These are phyloP conservation scores for Fusarium buharicum DNA, from an alignment of 2,329 filamentous ascomycete genomes.

Conservation along the genomic window DNA sequence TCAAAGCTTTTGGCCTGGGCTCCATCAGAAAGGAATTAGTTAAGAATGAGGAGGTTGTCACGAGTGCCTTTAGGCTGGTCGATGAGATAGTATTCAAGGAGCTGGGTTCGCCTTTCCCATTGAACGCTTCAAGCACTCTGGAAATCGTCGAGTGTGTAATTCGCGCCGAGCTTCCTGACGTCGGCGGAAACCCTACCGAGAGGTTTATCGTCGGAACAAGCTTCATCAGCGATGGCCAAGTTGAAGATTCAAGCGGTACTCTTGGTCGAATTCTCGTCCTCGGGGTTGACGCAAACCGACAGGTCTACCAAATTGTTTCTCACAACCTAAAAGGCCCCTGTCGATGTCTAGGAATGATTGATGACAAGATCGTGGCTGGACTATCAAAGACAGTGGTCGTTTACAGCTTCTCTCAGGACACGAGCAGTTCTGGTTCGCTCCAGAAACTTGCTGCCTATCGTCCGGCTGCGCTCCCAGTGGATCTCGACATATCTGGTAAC, in stretches of 20 bases:
- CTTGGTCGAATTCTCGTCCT: conserved; percentile 84
- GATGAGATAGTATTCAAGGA: conserved; percentile 89
- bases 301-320: conserved; percentile 76
- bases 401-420: conserved; percentile 66
- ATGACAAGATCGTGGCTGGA: conserved; percentile 82
- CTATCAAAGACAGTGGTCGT: conserved; percentile 86
- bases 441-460: conserved; percentile 80
- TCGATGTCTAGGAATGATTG: conserved; percentile 78
- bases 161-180: conserved; percentile 74
- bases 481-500: conserved; percentile 77
- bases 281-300: conserved; percentile 79
- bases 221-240: conserved; percentile 72
- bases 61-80: conserved; percentile 85
- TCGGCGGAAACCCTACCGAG: conserved; percentile 69
- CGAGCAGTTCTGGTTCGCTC: conserved; percentile 66
- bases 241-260: conserved; percentile 57
- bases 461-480: conserved; percentile 84
- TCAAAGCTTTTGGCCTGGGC: conserved; percentile 87
- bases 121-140: conserved; percentile 60
- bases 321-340: conserved; percentile 81
- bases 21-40: conserved; percentile 80
- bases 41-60: conserved; percentile 77
- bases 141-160: conserved; percentile 90
- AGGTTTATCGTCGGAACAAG: conserved; percentile 93
- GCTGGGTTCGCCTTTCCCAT: conserved; percentile 73